Evolutionary conservation across 148 eudicot genomes (phyloP).

Genomic region (Camellia sinensis): DNA sequence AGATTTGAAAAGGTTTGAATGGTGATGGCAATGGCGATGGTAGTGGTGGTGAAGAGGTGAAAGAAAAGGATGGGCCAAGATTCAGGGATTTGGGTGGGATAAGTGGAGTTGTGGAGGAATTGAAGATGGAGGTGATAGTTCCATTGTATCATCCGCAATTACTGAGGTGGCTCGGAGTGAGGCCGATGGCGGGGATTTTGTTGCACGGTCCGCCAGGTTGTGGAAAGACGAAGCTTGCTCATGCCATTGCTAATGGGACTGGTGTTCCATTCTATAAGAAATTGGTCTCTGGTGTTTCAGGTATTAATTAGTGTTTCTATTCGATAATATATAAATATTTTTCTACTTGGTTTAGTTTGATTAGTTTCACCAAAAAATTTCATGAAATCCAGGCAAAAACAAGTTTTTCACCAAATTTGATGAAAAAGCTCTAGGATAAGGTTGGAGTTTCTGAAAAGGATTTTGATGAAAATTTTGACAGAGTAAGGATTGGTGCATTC

Average conservation of each 20-base stretch:
- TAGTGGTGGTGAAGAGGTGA: conserved; percentile 14
- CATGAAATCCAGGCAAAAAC: too few relatives aligned
- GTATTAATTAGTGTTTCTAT: conserved; percentile 24
- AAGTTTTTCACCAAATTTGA: too few relatives aligned
- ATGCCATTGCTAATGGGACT: conserved; percentile 84
- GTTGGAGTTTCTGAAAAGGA: too few relatives aligned
- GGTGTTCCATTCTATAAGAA: conserved; percentile 72
- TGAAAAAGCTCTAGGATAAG: too few relatives aligned
- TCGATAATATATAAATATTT: too few relatives aligned
- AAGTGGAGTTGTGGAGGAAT: conserved; percentile 46
- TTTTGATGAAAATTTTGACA: too few relatives aligned
- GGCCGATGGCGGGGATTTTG: conserved; percentile 63
- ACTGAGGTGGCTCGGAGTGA: conserved; percentile 46
- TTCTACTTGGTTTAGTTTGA: too few relatives aligned
- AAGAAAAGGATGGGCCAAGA: conserved; percentile 39
- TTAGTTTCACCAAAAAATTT: too few relatives aligned
- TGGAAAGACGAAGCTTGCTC: conserved; percentile 84
- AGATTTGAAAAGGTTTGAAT: neutral
- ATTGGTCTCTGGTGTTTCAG: conserved; percentile 83
- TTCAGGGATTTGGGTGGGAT: conserved; percentile 87
- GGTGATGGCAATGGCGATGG: conserved; percentile 8
- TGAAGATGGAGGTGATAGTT: conserved; percentile 67
- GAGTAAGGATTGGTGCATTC: too few relatives aligned
- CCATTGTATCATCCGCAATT: conserved; percentile 64
- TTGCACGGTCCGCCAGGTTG: conserved; percentile 92